Conservation (phyloP, 768 basidiomycete genomes). For the Boletus subcaerulescens region DNA sequence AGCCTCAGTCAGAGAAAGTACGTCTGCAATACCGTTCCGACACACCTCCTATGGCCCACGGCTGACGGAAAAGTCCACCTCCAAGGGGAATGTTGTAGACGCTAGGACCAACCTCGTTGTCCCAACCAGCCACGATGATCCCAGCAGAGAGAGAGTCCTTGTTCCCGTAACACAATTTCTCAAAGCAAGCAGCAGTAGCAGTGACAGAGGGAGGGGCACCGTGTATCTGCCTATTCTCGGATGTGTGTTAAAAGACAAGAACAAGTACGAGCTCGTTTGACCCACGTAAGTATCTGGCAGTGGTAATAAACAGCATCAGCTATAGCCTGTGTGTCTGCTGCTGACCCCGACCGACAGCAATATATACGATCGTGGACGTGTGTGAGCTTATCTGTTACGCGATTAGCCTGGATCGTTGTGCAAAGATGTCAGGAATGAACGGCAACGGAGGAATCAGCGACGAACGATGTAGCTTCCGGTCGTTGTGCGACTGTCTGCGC, state of each 20-base stretch:
- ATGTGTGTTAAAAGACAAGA: neutral
- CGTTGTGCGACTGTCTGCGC: constrained; percentile 96
- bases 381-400: constrained; percentile 98
- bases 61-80: constrained; percentile 94
- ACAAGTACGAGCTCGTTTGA: constrained; percentile 5
- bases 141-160: constrained; percentile 88
- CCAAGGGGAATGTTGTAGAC: constrained; percentile 98
- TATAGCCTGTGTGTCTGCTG: constrained; percentile 96
- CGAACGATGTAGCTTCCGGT: constrained; percentile 94
- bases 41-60: constrained; percentile 97
- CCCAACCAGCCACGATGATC: constrained; percentile 99
- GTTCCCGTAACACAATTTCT: constrained; percentile 88
- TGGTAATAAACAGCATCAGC: constrained; percentile 88
- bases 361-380: constrained; percentile 97
- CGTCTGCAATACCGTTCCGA: neutral
- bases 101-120: constrained; percentile 82
- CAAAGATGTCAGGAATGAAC: neutral
- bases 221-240: constrained; percentile 45
- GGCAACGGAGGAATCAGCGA: neutral
- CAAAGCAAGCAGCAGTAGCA: constrained; percentile 78
- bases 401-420: constrained; percentile 66
- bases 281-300: constrained; percentile 73
- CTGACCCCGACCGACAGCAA: constrained; percentile 97
- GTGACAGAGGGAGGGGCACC: constrained; percentile 75
- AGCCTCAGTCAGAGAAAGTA: neutral